Conservation (phyloP, 1,139 yeast species). For the Debaryomyces udenii region DNA sequence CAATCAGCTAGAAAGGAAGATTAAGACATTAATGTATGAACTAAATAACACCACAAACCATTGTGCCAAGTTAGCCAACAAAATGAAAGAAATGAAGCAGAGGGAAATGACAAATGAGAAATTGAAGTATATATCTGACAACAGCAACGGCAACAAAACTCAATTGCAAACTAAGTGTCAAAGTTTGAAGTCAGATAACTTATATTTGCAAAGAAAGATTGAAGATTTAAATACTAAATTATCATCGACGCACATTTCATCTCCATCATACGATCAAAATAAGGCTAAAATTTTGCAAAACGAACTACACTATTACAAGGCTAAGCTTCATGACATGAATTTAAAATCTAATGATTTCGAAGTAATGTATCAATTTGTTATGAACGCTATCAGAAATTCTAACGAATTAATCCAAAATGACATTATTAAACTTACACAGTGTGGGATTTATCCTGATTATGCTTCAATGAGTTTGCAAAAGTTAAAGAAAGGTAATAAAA, state of each 20-base stretch:
- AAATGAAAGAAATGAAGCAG: conserved; percentile 26
- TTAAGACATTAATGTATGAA: conserved; percentile 26
- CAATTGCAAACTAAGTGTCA: conserved; percentile 10
- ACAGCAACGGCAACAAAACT: conserved; percentile 6
- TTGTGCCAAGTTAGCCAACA: conserved; percentile 35
- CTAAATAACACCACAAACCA: conserved; percentile 30
- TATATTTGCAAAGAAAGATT: conserved; percentile 22
- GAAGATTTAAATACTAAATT: conserved; percentile 19
- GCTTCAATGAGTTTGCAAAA: conserved; percentile 21
- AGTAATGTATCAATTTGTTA: conserved; percentile 53
- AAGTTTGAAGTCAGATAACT: conserved; percentile 16
- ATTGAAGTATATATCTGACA: conserved; percentile 7
- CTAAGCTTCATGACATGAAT: conserved; percentile 40
- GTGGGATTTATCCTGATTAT: conserved; percentile 58
- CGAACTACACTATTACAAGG: conserved; percentile 40
- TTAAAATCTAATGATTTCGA: conserved; percentile 51
- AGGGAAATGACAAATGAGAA: conserved; percentile 10
- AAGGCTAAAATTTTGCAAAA: conserved; percentile 21
- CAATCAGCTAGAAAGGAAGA: conserved; percentile 24
- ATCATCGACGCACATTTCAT: conserved; percentile 8
- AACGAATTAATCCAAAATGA: conserved; percentile 43
- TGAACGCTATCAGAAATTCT: conserved; percentile 49
- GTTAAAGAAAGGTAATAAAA: conserved; percentile 14
- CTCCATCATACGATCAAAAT: conserved; percentile 8
- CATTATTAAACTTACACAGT: conserved; percentile 44